Conservation (phyloP, 2,329 filamentous ascomycete species). For the Cylindrodendrum hubeiense region DNA sequence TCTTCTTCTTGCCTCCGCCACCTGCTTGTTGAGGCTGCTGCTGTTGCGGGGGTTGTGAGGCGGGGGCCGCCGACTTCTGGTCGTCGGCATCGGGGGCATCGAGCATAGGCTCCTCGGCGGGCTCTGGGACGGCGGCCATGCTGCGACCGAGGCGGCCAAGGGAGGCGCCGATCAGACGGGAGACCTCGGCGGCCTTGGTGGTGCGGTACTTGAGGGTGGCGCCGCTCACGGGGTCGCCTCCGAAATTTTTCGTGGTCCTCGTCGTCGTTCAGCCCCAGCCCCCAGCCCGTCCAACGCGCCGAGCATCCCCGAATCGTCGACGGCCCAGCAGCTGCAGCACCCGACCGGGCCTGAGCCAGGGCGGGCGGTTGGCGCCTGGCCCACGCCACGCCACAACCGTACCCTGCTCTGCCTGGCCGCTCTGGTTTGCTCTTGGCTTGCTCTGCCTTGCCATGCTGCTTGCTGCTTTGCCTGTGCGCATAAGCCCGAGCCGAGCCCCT, state of each 20-base stretch:
- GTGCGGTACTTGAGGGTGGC: constrained; percentile 92
- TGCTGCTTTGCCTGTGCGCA: constrained; percentile 10
- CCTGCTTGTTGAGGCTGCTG: constrained; percentile 48
- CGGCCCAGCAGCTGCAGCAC: constrained; percentile 4
- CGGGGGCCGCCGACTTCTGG: constrained; percentile 46
- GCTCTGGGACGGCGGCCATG: constrained; percentile 69
- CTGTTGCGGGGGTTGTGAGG: constrained; percentile 38
- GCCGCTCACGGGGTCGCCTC: constrained; percentile 65
- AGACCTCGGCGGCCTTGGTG: constrained; percentile 90
- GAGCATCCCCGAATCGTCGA: constrained; percentile 21
- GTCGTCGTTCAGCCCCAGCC: constrained; percentile 10
- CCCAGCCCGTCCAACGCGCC: constrained; percentile 22
- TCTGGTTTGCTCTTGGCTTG: neutral
- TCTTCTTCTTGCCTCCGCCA: constrained; percentile 71
- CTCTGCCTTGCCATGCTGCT: constrained; percentile 10
- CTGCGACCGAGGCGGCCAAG: constrained; percentile 81
- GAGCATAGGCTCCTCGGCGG: constrained; percentile 56
- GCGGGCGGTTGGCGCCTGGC: neutral
- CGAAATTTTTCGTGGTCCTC: constrained; percentile 33
- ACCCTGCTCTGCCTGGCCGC: neutral
- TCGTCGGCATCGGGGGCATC: constrained; percentile 52
- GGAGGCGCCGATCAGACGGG: constrained; percentile 77
- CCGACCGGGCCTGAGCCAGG: constrained; percentile 12
- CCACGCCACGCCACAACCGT: neutral
- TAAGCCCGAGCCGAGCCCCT: constrained; percentile 40